Evolutionary conservation across 768 basidiomycete species (phyloP).

Genomic region (Russula sp.): DNA sequence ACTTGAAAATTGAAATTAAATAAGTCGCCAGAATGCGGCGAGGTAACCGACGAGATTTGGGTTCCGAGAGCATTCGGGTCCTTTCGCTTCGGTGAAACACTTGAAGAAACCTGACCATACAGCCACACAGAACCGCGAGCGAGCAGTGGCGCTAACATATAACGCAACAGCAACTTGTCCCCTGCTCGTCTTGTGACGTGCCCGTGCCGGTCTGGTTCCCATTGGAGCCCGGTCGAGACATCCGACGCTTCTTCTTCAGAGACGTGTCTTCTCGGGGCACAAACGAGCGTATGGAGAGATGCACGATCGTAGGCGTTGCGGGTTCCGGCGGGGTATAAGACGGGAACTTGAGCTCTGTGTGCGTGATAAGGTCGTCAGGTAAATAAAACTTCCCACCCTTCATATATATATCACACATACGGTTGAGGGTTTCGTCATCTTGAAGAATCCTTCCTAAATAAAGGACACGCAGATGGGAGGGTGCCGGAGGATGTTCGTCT

Average conservation of each 20-base stretch:
- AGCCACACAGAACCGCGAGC: not conserved
- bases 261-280: slow-evolving; percentile 51
- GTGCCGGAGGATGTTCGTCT: slow-evolving; percentile 73
- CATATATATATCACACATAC: slow-evolving; percentile 41
- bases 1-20: not conserved
- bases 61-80: slow-evolving; percentile 1
- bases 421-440: slow-evolving; percentile 72
- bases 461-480: slow-evolving; percentile 70
- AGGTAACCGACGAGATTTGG: not conserved
- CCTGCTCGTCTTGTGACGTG: slow-evolving; percentile 25
- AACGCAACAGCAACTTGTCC: slow-evolving; percentile 40
- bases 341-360: slow-evolving; percentile 37
- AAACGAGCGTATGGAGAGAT: slow-evolving; percentile 66
- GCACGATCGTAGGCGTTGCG: slow-evolving; percentile 59
- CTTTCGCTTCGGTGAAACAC: not conserved
- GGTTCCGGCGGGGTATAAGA: slow-evolving; percentile 36
- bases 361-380: not conserved
- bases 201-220: slow-evolving; percentile 9
- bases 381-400: not conserved
- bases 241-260: slow-evolving; percentile 51
- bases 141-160: slow-evolving; percentile 37
- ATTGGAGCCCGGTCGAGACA: slow-evolving; percentile 32
- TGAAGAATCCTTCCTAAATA: slow-evolving; percentile 80
- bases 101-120: not conserved
- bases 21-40: not conserved